Evolutionary conservation across 2,329 filamentous ascomycete species (phyloP).

Genomic region (Fusarium nodosum): DNA sequence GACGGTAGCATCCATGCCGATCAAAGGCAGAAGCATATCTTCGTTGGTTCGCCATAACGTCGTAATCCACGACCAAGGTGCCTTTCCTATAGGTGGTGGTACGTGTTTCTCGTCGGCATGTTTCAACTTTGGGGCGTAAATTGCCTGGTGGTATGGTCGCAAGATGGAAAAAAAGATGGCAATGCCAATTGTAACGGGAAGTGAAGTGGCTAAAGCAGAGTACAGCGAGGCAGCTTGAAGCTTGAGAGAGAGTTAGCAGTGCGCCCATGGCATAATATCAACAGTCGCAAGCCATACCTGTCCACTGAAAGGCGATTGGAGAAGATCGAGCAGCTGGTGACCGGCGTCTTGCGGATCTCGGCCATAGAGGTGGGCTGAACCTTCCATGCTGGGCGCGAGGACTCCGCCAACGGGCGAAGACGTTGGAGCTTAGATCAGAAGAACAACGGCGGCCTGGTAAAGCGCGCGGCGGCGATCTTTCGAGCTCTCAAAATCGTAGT

Average conservation of each 20-base stretch:
- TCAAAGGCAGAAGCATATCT: constrained; percentile 79
- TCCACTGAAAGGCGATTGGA: constrained; percentile 65
- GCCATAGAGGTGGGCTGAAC: constrained; percentile 25
- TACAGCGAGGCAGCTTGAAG: constrained; percentile 69
- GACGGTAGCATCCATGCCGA: constrained; percentile 91
- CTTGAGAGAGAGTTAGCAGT: constrained; percentile 33
- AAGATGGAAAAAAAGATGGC: constrained; percentile 88
- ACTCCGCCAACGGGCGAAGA: constrained; percentile 48
- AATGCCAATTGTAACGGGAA: constrained; percentile 80
- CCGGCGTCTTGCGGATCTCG: constrained; percentile 51
- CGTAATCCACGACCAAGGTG: constrained; percentile 87
- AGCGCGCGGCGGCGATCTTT: background rate
- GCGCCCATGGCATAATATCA: background rate
- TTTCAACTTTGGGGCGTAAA: constrained; percentile 95
- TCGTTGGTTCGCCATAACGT: constrained; percentile 86
- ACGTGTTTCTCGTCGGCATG: constrained; percentile 91
- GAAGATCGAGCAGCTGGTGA: constrained; percentile 62
- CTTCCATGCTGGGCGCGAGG: constrained; percentile 46
- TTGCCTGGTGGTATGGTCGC: constrained; percentile 89
- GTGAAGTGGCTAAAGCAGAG: constrained; percentile 83
- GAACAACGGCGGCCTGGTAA: background rate
- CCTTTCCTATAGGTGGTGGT: constrained; percentile 86
- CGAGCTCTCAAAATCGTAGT: background rate
- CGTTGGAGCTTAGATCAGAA: constrained; percentile 29
- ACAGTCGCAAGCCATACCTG: constrained; percentile 54